Percentiles rank a stretch among this genome's conserved stretches.
phyloP scores from a whole-genome alignment of 1,139 yeast species.

The Candida neerlandica region DNA sequence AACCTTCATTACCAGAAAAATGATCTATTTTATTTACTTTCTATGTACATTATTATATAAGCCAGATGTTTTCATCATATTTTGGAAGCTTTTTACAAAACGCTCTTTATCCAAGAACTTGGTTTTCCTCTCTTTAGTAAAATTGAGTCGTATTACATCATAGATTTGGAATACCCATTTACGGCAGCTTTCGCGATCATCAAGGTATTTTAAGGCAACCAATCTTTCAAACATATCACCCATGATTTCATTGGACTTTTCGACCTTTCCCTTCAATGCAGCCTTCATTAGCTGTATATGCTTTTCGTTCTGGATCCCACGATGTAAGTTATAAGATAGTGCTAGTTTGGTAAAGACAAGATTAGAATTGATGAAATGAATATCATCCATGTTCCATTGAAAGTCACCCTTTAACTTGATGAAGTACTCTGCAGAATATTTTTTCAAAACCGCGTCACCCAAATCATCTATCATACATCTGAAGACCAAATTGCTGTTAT shows the following conservation, averaged over 20 bases:
- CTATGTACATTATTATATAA: conserved; percentile 3
- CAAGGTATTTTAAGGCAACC: conserved; percentile 17
- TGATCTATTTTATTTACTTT: background rate
- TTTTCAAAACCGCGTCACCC: conserved; percentile 18
- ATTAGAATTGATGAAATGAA: conserved; percentile 17
- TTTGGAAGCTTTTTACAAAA: conserved; percentile 4
- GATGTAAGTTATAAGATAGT: conserved; percentile 16
- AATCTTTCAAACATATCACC: conserved; percentile 21
- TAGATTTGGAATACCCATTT: conserved; percentile 18
- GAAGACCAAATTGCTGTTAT: background rate
- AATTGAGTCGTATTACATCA: conserved; percentile 11
- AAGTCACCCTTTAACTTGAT: conserved; percentile 7
- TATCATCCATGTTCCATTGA: conserved; percentile 14
- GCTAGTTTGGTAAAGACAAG: conserved; percentile 16
- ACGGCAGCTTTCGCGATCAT: conserved; percentile 15
- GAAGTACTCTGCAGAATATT: conserved; percentile 15
- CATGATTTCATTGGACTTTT: conserved; percentile 12
- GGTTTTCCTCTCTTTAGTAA: conserved; percentile 10
- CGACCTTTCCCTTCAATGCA: background rate
- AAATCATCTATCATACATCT: conserved; percentile 15
- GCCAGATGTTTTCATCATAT: conserved; percentile 7
- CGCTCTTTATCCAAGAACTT: conserved; percentile 13
- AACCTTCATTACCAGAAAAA: conserved; percentile 17
- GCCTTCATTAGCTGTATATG: conserved; percentile 1
- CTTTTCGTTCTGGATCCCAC: conserved; percentile 5